Percentiles rank a stretch among this genome's conserved stretches.
Conservation (phyloP, 2,329 filamentous ascomycete species). For the Venturia carpophila region DNA sequence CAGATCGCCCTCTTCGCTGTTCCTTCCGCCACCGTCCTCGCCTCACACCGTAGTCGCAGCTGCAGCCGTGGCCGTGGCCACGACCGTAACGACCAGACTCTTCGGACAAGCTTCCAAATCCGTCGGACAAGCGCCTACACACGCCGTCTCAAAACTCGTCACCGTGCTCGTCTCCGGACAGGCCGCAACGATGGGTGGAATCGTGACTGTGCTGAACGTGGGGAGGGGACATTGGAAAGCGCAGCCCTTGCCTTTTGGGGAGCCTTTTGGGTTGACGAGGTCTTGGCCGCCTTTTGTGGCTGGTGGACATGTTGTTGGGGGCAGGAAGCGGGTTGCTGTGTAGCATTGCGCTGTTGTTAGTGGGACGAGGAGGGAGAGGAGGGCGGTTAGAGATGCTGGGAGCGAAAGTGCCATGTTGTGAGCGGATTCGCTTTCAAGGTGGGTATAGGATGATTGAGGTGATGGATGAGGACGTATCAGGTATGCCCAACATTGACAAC, state of each 20-base stretch:
- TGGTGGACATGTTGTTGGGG: background rate
- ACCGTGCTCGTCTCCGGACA: background rate
- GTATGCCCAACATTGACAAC: background rate
- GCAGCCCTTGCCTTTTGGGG: slow-evolving; percentile 9
- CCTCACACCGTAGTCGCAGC: background rate
- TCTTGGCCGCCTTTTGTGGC: background rate
- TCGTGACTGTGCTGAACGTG: background rate
- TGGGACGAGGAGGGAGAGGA: background rate
- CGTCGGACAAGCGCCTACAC: background rate
- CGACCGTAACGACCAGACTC: background rate
- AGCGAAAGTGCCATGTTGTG: background rate
- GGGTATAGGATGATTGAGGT: background rate
- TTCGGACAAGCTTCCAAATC: background rate
- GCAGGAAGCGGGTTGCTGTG: slow-evolving; percentile 3
- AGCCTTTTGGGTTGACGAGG: background rate
- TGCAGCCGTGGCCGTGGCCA: no score
- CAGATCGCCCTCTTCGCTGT: no score
- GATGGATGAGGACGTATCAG: background rate
- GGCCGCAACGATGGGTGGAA: background rate
- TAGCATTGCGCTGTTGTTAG: background rate
- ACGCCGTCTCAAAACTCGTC: background rate
- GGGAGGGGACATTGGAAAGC: background rate
- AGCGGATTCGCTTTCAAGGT: background rate
- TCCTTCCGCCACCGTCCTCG: background rate
- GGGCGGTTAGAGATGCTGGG: background rate